Conservation (phyloP, 768 basidiomycete species). For the Gloeophyllum trabeum region DNA sequence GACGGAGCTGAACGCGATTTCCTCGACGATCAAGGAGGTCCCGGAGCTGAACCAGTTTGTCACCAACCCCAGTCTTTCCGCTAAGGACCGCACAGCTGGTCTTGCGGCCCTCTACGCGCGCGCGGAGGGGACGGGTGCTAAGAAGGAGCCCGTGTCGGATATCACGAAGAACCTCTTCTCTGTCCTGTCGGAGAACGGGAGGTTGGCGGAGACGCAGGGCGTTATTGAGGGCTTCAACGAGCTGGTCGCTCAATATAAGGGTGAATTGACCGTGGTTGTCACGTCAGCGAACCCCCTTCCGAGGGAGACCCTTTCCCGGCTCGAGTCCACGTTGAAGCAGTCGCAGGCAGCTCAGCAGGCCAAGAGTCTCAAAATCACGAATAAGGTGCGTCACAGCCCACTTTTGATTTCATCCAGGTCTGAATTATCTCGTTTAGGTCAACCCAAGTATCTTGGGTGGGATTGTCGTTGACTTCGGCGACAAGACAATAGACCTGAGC, state of each 20-base stretch:
- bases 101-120: constrained; percentile 59
- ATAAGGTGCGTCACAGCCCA: constrained; percentile 54
- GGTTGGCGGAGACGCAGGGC: constrained; percentile 72
- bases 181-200: constrained; percentile 88
- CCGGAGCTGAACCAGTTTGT: constrained; percentile 65
- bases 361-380: constrained; percentile 80
- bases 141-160: constrained; percentile 72
- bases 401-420: background rate
- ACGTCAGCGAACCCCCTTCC: constrained; percentile 79
- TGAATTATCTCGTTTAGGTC: constrained; percentile 37
- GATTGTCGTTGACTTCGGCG: constrained; percentile 91
- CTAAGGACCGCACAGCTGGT: constrained; percentile 60
- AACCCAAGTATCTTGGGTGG: constrained; percentile 90
- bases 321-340: constrained; percentile 81
- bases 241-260: constrained; percentile 80
- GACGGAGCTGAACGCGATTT: constrained; percentile 65
- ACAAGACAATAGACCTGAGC: constrained; percentile 95
- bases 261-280: constrained; percentile 87
- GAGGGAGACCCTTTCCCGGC: constrained; percentile 59
- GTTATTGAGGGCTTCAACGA: constrained; percentile 90
- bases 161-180: constrained; percentile 87
- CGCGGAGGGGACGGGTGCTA: constrained; percentile 45
- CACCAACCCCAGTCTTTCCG: constrained; percentile 84
- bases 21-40: constrained; percentile 53
- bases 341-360: constrained; percentile 79